A percentile compares a stretch with the other conserved stretches of the same genome.
Evolutionary conservation across 208 protist species (phyloP).

Genomic region (Acanthamoeba lenticulata): DNA sequence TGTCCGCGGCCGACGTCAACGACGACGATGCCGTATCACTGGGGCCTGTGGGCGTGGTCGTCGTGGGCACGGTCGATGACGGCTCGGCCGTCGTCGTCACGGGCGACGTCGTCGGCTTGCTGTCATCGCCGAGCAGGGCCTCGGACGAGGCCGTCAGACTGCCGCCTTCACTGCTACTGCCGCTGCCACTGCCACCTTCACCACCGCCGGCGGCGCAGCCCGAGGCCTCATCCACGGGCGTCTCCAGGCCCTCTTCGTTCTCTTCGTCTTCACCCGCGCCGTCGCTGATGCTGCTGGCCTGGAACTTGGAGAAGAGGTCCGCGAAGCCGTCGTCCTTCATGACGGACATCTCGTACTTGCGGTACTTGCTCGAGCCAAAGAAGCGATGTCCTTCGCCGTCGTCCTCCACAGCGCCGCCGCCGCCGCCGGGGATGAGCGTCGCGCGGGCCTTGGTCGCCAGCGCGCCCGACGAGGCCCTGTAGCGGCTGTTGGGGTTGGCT

Average conservation of each 20-base stretch:
- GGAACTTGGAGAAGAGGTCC: conserved; percentile 19
- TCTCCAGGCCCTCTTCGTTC: too few relatives aligned
- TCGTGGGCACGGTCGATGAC: too few relatives aligned
- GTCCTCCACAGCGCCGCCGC: neutral
- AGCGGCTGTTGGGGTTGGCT: neutral
- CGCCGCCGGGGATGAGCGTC: neutral
- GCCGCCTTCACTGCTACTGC: neutral
- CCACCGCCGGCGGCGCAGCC: too few relatives aligned
- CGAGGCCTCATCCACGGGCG: too few relatives aligned
- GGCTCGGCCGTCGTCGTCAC: too few relatives aligned
- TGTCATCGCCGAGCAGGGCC: too few relatives aligned
- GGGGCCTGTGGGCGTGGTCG: too few relatives aligned
- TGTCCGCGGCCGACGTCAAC: too few relatives aligned
- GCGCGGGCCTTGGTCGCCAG: neutral
- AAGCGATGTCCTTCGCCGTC: neutral
- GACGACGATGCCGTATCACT: too few relatives aligned
- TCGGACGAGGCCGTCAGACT: too few relatives aligned
- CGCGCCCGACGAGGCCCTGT: neutral
- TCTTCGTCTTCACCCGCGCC: neutral
- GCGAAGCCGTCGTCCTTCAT: conserved; percentile 42
- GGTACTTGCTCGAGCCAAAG: neutral
- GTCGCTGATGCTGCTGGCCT: neutral
- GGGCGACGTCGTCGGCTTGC: too few relatives aligned
- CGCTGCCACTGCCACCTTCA: too few relatives aligned
- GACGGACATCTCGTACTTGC: conserved; percentile 45